phyloP scores from a whole-genome alignment of 1,284 basidiomycete genomes.

The Ganoderma resinaceum region DNA sequence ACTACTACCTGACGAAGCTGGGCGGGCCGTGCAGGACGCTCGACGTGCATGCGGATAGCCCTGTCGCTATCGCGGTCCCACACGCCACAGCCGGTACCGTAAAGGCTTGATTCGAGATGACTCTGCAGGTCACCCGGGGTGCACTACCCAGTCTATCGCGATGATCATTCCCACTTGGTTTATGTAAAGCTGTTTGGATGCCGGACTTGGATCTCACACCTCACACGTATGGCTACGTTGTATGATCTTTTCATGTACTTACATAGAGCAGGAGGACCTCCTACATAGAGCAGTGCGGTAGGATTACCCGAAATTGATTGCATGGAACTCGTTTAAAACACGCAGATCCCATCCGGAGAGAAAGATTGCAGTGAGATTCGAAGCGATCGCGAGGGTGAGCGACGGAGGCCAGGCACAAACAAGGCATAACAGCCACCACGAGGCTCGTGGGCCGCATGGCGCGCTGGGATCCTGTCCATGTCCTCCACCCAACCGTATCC shows the following conservation, averaged over 20 bases:
- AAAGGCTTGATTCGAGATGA: slow-evolving; percentile 19
- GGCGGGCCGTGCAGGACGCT: slow-evolving; percentile 37
- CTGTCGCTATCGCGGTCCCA: slow-evolving; percentile 6
- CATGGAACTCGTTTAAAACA: slow-evolving; percentile 1
- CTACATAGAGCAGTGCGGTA: not conserved
- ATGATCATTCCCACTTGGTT: slow-evolving; percentile 6
- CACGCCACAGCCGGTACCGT: slow-evolving; percentile 16
- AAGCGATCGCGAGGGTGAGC: no score
- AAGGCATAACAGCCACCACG: slow-evolving; percentile 17
- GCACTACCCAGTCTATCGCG: not conserved
- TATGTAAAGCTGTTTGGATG: not conserved
- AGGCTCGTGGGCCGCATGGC: slow-evolving; percentile 11
- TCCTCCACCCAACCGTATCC: not conserved
- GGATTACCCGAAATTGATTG: not conserved
- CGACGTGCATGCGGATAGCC: slow-evolving; percentile 9
- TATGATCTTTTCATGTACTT: not conserved
- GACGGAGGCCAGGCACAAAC: slow-evolving; percentile 16
- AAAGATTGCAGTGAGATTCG: not conserved
- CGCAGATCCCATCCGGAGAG: slow-evolving; percentile 2
- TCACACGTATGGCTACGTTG: not conserved
- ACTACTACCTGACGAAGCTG: slow-evolving; percentile 30
- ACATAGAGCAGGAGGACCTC: not conserved
- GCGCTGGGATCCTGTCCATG: not conserved
- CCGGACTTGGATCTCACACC: not conserved
- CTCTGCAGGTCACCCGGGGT: slow-evolving; percentile 6